Evolutionary conservation across 225 moss, liverwort and hornwort genomes (phyloP), one percentile per base, ranked within the genome.

Genomic region (Straminergon stramineum): DNA sequence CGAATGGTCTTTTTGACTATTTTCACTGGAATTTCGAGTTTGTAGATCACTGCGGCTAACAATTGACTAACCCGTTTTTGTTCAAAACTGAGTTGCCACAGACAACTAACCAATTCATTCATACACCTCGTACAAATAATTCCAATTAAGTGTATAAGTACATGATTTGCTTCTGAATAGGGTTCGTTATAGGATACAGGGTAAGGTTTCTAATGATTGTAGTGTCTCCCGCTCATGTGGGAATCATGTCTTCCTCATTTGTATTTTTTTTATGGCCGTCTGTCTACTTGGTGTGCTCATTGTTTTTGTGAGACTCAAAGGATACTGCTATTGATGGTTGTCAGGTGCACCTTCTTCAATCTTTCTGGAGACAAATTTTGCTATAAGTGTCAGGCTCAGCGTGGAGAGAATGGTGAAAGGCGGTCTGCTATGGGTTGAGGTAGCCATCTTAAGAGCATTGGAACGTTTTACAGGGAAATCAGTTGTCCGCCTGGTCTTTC

Each of bases 301-400:
- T 67, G 48, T 61, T 64, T 63, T 80, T 58, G 75, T 43, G 82
- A 32, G 37, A 91, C 85, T 87, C 21, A 87, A 56, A 27, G 62
- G 41, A 69, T 78, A 73, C 71, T 85, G 71, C 65, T 22, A 67
- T 83, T 55, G 83, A 61, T 90, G 92, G 83, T 75, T 86, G 28
- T 75, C 91, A 94, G 94, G 91, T 94, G 94, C 88, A 88, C 85
- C 43, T 90, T 86, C 85, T 83, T 86, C 90, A 94, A 93, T 75
- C 89, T 91, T 76, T 84, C 93, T 28, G 77, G 79, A 76, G 91
- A 93, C 55, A 84, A 80, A n/a, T 78, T 90, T 80, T 94, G 94
- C 90, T 88, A 92, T 37, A 92, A 80, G 79, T 94, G 94, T 73
- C 92, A 90, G 86, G 88, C 94, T 84, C 83, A 89, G 66, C 91